Evolutionary conservation across 768 basidiomycete species (phyloP), one percentile per base, ranked within the genome.

Genomic region (Coprinopsis cinerea): DNA sequence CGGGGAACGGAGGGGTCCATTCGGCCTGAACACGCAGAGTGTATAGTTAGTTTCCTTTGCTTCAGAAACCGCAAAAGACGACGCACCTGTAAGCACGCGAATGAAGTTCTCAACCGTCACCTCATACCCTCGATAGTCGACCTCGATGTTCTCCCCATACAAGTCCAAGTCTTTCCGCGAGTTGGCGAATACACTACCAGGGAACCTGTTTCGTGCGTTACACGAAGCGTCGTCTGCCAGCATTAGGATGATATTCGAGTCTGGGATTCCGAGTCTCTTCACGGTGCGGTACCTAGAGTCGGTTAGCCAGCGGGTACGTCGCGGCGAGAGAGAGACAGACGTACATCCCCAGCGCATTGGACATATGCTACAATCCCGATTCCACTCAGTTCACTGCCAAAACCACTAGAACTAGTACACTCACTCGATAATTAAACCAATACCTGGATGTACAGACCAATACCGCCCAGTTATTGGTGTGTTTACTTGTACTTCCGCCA

Each of bases 391-490:
- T 27, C 27, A 4, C 6, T 10, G 20, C 24, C n/a, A 30, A 47
- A 28, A 47, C 41, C 9, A 25, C 22, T 9, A 20, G 34, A 36
- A 37, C 0, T 15, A 15, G 5, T 18, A 9, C 14, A 76, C 85
- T 46, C 61, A 96, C 95, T 36, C 95, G 74, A 62, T 99, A 99
- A 64, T 99, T 99, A 75, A 99, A 99, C 94, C 94, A 97, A 64
- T 94, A 95, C 50, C 94, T 65, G 4, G 93, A 96, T 1, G 96
- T 78, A 59, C 89, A 94, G 3, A 98, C 94, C 28, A 98, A 73
- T 4, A 99, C 94, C 1, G 96, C 96, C 96, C 96, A 99, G 64
- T 98, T 98, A 62, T 98, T 99, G 4, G 95, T 96, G 62, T 96
- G 92, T 25, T 64, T 63, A 14, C 74, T 74, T 6, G 53, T 54